phyloP scores from a whole-genome alignment of 129 eudicot species.

The Lonicera japonica region DNA sequence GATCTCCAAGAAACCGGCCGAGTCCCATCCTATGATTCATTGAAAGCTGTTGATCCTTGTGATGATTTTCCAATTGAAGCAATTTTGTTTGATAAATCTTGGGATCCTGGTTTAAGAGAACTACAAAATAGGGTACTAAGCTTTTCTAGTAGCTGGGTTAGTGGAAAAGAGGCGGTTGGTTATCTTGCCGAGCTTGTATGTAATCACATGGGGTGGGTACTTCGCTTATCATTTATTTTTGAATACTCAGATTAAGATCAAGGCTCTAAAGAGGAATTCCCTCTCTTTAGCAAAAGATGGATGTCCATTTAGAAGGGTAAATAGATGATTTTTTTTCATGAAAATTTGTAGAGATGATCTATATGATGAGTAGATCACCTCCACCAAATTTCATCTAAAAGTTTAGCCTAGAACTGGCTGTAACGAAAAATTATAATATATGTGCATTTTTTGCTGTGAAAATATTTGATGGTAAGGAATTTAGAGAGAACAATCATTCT shows the following conservation, averaged over 20 bases:
- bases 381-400: no score
- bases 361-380: no score
- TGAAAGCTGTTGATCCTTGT: slow-evolving; percentile 55
- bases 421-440: no score
- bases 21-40: slow-evolving; percentile 70
- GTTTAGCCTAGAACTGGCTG: no score
- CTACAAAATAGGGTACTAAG: slow-evolving; percentile 53
- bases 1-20: slow-evolving; percentile 76
- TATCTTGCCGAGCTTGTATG: slow-evolving; percentile 86
- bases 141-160: slow-evolving; percentile 49
- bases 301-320: no score
- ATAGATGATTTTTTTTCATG: no score
- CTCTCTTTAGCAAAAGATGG: no score
- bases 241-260: neutral
- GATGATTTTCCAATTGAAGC: slow-evolving; percentile 56
- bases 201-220: slow-evolving; percentile 73
- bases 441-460: no score
- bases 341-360: no score
- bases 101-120: slow-evolving; percentile 69
- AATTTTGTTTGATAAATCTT: slow-evolving; percentile 53
- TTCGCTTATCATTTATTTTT: slow-evolving; percentile 2
- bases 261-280: no score
- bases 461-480: no score
- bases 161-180: slow-evolving; percentile 62
- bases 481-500: no score